Evolutionary conservation across 148 eudicot species (phyloP).

Genomic region (Spergularia bocconei): DNA sequence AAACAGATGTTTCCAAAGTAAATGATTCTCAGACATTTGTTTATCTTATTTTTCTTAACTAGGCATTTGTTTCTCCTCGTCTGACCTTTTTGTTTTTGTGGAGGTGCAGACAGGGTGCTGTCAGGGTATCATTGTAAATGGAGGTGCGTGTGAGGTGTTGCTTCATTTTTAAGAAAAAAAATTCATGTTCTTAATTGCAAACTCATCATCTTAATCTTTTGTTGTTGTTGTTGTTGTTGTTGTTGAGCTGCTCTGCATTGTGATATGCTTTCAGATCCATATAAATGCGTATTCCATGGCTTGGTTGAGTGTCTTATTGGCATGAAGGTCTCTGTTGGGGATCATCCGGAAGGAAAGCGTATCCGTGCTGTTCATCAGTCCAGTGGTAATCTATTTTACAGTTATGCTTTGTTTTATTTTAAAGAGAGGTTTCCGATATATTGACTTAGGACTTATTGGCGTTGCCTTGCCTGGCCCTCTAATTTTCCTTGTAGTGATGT

Average conservation of each 20-base stretch:
- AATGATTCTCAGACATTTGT: slow-evolving; percentile 14
- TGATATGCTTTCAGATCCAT: slow-evolving; percentile 34
- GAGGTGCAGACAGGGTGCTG: slow-evolving; percentile 67
- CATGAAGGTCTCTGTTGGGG: slow-evolving; percentile 49
- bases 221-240: background rate
- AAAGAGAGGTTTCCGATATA: background rate
- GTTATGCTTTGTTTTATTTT: background rate
- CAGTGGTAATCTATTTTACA: slow-evolving; percentile 53
- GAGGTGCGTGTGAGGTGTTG: slow-evolving; percentile 45
- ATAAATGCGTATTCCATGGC: slow-evolving; percentile 59
- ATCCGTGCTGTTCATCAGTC: slow-evolving; percentile 63
- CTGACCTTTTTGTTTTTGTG: slow-evolving; percentile 14
- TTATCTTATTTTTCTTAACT: slow-evolving; percentile 9
- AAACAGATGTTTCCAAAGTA: slow-evolving; percentile 9
- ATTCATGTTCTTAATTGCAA: background rate
- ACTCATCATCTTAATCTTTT: background rate
- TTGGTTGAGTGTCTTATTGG: slow-evolving; percentile 57
- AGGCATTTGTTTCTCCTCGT: background rate
- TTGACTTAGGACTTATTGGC: background rate
- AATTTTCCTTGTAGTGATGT: background rate
- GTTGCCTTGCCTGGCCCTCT: background rate
- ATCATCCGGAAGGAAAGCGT: slow-evolving; percentile 44
- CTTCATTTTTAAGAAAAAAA: slow-evolving; percentile 7
- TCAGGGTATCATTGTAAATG: slow-evolving; percentile 32
- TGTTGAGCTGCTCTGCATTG: background rate